Base-by-base conservation (phyloP, 495 filamentous ascomycete genomes). In the Astrocystis sublimbata region DNA sequence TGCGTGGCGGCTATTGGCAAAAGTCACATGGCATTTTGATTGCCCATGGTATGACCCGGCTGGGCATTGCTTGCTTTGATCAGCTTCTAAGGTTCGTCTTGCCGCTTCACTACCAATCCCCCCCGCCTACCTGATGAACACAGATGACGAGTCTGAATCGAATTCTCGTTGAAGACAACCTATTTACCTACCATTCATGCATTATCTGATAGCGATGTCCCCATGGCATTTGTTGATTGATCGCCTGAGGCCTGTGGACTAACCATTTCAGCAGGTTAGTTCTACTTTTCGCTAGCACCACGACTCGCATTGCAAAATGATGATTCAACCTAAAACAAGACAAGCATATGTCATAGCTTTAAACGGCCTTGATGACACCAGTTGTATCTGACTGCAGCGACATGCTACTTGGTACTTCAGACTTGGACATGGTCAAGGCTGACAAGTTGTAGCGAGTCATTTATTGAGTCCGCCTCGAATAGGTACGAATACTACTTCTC, bases 111-210 rank as follows among this genome's bases (percentile, higher is more conserved):
- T n/a, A n/a, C n/a, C n/a, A n/a, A n/a, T n/a, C 17, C 26, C 38
- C 38, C 3, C 12, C 47, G 38, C 53, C 51, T 76, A 67, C 65
- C 76, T 89, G 86, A 89, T 91, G 89, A 89, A 75, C 82, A 79
- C 68, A 89, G 89, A 92, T 92, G 89, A 92, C 89, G 89, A 92
- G 89, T 92, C 89, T 86, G 85, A 92, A 89, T 77, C 85, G 89
- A 86, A 79, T 82, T 85, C 82, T 86, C 89, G 83, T 88, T 92
- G 89, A 80, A 82, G 89, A 92, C 80, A 89, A 80, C 74, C 73
- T 70, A 73, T 77, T 81, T 84, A 84, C 75, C 70, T 86, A 87
- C 89, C 89, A 92, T 92, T 92, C 89, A 92, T 92, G 89, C 89
- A 76, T 79, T 75, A n/a, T 68, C 86, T 88, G 85, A 88, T 61